A percentile compares a stretch with the other conserved stretches of the same genome.
These are phyloP conservation scores for Penicillium psychrosexuale DNA, from an alignment of 2,329 filamentous ascomycete genomes.

Conservation along the genomic window DNA sequence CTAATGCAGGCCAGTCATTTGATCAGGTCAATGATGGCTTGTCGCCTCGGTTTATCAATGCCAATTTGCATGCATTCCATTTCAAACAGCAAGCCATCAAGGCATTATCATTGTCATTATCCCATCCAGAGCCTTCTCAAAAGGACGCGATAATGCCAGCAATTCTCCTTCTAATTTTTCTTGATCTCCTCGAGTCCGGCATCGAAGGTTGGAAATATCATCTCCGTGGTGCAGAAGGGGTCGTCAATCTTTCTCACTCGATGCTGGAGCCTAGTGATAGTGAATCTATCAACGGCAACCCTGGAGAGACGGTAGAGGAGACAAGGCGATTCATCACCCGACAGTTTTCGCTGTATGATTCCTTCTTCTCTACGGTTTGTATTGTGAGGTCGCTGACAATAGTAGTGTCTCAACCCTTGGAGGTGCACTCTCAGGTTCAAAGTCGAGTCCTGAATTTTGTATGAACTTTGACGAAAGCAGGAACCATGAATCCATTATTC, in stretches of 20 bases:
- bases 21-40: neutral
- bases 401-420: neutral
- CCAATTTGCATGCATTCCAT: slow-evolving; percentile 18
- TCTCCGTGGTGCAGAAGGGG: slow-evolving; percentile 1
- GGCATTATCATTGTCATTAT: slow-evolving; percentile 11
- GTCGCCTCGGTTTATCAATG: neutral
- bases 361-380: too few species aligned
- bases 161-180: slow-evolving; percentile 5
- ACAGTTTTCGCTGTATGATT: neutral
- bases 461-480: neutral
- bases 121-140: neutral
- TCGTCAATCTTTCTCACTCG: neutral
- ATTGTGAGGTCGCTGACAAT: neutral
- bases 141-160: neutral
- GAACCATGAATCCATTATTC: neutral
- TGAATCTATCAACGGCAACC: neutral
- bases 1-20: neutral
- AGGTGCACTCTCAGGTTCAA: neutral
- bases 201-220: slow-evolving; percentile 10
- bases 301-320: neutral
- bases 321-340: neutral
- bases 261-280: neutral
- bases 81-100: slow-evolving; percentile 24
- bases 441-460: neutral
- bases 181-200: slow-evolving; percentile 10